These are phyloP conservation scores for Calophaca sinica DNA, from an alignment of 306 rosid species.

Conservation along the genomic window DNA sequence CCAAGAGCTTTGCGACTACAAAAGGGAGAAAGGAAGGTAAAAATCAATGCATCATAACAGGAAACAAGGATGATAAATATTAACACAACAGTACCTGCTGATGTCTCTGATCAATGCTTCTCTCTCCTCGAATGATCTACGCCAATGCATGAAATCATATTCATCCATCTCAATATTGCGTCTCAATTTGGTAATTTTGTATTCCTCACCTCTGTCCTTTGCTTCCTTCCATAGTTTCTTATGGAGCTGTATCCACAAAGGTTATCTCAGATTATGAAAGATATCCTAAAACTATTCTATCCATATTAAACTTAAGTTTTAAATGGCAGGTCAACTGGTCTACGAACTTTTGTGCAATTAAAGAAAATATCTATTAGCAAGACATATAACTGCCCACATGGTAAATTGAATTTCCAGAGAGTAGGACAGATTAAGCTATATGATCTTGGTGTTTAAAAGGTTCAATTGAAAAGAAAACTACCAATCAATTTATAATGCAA, in stretches of 20 bases:
- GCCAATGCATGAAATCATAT: slow-evolving; percentile 92
- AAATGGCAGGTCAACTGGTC: slow-evolving; percentile 36
- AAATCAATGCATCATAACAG: slow-evolving; percentile 8
- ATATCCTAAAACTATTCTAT: not conserved
- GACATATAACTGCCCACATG: not conserved
- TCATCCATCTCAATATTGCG: slow-evolving; percentile 94
- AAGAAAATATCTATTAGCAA: slow-evolving; percentile 16
- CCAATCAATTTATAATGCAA: not conserved
- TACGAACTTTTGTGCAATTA: slow-evolving; percentile 10
- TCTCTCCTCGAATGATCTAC: slow-evolving; percentile 90
- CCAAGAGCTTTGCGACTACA: slow-evolving; percentile 85
- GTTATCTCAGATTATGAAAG: slow-evolving; percentile 35
- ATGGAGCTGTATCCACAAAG: slow-evolving; percentile 57
- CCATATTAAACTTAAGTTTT: slow-evolving; percentile 18
- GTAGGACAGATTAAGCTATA: not conserved
- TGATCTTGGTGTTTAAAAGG: slow-evolving; percentile 30
- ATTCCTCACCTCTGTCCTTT: slow-evolving; percentile 78
- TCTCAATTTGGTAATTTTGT: slow-evolving; percentile 69
- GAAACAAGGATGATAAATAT: slow-evolving; percentile 18
- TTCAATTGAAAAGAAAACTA: slow-evolving; percentile 32
- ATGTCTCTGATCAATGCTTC: slow-evolving; percentile 93
- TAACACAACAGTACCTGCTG: slow-evolving; percentile 66
- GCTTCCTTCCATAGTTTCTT: slow-evolving; percentile 66
- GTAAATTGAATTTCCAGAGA: slow-evolving; percentile 4
- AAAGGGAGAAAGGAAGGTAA: not conserved